These are phyloP conservation scores for Chaetothyriales sp. DNA, from an alignment of 2,329 filamentous ascomycete species.

Conservation along the genomic window DNA sequence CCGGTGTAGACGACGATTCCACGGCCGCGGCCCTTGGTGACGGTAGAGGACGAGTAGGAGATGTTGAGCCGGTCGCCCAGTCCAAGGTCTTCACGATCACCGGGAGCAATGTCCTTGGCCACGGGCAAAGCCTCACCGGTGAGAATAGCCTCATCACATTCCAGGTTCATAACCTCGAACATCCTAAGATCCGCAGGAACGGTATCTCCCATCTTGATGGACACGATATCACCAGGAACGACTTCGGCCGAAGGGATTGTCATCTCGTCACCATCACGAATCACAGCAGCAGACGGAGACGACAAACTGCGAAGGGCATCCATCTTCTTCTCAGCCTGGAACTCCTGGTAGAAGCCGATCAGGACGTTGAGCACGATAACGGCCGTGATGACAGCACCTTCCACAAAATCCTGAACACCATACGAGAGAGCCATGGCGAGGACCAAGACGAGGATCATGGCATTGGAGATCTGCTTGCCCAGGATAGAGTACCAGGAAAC, in stretches of 20 bases:
- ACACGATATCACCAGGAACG: constrained; percentile 43
- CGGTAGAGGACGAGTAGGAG: constrained; percentile 45
- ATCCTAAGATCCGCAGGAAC: constrained; percentile 43
- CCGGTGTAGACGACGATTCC: constrained; percentile 45
- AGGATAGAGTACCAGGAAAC: constrained; percentile 36
- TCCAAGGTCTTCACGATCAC: constrained; percentile 24
- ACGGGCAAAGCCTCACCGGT: constrained; percentile 49
- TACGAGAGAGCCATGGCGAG: constrained; percentile 54
- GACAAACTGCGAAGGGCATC: constrained; percentile 40
- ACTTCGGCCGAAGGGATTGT: constrained; percentile 41
- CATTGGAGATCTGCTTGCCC: constrained; percentile 38
- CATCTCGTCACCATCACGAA: constrained; percentile 40
- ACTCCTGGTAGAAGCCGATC: constrained; percentile 47
- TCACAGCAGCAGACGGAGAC: constrained; percentile 40
- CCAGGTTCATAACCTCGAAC: constrained; percentile 51
- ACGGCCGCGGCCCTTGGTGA: constrained; percentile 43
- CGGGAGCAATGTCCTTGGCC: constrained; percentile 32
- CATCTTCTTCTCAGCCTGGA: constrained; percentile 45
- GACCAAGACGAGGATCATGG: constrained; percentile 47
- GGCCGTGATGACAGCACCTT: constrained; percentile 43
- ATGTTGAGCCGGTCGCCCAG: constrained; percentile 46
- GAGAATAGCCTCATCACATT: constrained; percentile 52
- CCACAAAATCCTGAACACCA: constrained; percentile 41
- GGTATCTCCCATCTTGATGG: constrained; percentile 40
- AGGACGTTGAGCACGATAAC: constrained; percentile 44